Evolutionary conservation across 257 asterid genomes (phyloP), one percentile per base, ranked within the genome.

Genomic region (Coffea canephora): DNA sequence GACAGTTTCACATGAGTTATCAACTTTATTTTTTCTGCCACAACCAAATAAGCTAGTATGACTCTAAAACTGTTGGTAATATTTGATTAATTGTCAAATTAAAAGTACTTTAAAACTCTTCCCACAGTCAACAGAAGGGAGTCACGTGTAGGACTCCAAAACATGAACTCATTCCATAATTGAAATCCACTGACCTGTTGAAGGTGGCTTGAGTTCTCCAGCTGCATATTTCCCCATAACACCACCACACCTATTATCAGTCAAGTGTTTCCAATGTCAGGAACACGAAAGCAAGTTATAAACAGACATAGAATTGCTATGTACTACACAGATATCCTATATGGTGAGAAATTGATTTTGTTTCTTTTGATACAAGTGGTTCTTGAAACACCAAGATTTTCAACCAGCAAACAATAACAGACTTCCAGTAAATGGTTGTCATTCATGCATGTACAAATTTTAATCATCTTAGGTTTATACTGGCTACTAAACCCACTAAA

Each of bases 171-270:
- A 52, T 52, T 39, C 6, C 25, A 15, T 8, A 16, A 45, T 45
- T 48, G 49, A 61, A 45, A n/a, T 81, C 18, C 39, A 90, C 96
- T 77, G 78, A 96, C 99, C 97, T 75, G 89, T 88, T 67, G 93
- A 87, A 82, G 99, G 99, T 59, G 98, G 98, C 82, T 90, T 94
- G 80, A 96, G 91, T 85, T 96, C 99, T 80, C 98, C 99, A 83
- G 97, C 96, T n/a, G 98, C 96, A 84, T 96, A 96, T 84, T 92
- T 96, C 77, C 99, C 99, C 97, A 94, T 91, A 79, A 96, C 98
- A 81, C 99, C 99, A 75, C 99, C 97, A 83, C 99, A 96, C 99
- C 99, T 96, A 81, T 83, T 69, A 27, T 71, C 78, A 86, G 78
- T 74, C 77, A 67, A 67, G 73, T 45, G 12, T n/a, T 43, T 57